phyloP scores from a whole-genome alignment of 1,284 basidiomycete genomes.

The Cutaneotrichosporon daszewskae region DNA sequence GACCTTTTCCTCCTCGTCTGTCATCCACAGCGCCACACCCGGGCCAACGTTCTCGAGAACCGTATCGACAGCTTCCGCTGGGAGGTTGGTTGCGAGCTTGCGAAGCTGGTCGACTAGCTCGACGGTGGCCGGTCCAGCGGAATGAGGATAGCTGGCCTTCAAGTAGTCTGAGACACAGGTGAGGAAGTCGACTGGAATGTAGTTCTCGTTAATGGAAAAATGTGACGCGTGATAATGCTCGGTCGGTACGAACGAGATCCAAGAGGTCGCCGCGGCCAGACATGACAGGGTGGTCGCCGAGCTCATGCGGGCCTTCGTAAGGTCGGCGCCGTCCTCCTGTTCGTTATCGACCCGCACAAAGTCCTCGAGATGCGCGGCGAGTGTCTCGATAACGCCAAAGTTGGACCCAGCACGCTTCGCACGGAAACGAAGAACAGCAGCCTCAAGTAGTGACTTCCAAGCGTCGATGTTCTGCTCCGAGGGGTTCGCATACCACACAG shows the following conservation, averaged over 20 bases:
- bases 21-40: constrained; percentile 26
- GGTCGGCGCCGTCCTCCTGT: background rate
- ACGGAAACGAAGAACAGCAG: constrained; percentile 32
- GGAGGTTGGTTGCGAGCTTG: constrained; percentile 10
- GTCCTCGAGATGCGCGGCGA: constrained; percentile 37
- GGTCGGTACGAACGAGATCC: constrained; percentile 24
- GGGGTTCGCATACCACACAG: constrained; percentile 31
- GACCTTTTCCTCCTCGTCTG: constrained; percentile 15
- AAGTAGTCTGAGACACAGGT: no score
- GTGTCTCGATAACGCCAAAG: constrained; percentile 37
- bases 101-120: no score
- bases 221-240: constrained; percentile 26
- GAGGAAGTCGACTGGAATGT: constrained; percentile 37
- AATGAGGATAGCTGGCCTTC: no score
- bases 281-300: constrained; percentile 37
- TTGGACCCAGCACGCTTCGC: constrained; percentile 36
- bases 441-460: constrained; percentile 32
- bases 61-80: constrained; percentile 14
- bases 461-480: constrained; percentile 21
- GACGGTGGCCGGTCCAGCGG: no score
- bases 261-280: constrained; percentile 24
- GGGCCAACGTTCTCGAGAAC: constrained; percentile 15
- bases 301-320: constrained; percentile 12
- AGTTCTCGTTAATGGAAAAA: constrained; percentile 33
- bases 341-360: constrained; percentile 16